These are phyloP conservation scores for Cladosporium sp. DNA, from an alignment of 2,329 filamentous ascomycete genomes.

Conservation along the genomic window DNA sequence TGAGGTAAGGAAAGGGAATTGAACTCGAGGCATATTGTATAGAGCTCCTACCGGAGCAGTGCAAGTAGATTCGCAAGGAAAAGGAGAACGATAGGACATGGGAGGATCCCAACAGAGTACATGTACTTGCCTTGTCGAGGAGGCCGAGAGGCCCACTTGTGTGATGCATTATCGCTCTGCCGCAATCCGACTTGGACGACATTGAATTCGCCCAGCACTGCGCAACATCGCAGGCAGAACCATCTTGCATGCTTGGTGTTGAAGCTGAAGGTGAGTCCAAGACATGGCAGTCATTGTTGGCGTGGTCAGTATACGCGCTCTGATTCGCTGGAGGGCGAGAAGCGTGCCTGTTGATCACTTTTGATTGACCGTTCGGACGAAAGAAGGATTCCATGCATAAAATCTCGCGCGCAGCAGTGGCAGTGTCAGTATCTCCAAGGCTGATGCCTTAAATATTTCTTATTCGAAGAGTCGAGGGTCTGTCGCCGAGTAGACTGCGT, in stretches of 20 bases:
- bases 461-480: no score
- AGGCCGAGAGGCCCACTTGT: no score
- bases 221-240: not conserved
- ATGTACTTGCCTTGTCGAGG: not conserved
- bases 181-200: no score
- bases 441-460: no score
- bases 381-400: no score
- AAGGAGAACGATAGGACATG: not conserved
- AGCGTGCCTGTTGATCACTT: conserved; percentile 8
- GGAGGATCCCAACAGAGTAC: not conserved
- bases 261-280: not conserved
- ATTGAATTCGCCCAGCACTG: not conserved
- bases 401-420: no score
- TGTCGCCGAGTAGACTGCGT: no score
- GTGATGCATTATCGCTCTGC: no score
- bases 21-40: not conserved
- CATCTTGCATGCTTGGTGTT: not conserved
- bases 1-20: not conserved
- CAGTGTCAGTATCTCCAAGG: no score
- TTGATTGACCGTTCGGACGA: not conserved
- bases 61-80: no score
- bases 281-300: not conserved
- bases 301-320: conserved; percentile 1
- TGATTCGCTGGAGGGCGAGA: not conserved
- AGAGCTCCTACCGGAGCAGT: no score